These are phyloP conservation scores for Metschnikowia lachancei DNA, from an alignment of 805 yeast genomes.

Conservation along the genomic window DNA sequence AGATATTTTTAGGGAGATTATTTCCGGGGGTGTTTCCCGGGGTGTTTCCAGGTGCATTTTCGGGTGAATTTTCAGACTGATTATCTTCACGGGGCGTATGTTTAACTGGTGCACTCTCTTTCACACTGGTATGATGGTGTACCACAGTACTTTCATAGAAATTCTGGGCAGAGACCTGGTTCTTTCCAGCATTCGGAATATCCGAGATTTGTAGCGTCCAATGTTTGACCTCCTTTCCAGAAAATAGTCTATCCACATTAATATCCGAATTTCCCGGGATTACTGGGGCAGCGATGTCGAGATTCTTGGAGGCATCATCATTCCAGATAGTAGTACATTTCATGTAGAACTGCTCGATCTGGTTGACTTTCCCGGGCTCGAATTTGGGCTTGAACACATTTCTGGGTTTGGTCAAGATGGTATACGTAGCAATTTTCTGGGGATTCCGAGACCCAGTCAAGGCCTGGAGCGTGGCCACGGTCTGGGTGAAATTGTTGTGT, in stretches of 20 bases:
- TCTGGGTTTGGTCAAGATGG: constrained; percentile 49
- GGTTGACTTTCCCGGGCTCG: constrained; percentile 55
- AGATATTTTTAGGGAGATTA: too few relatives aligned
- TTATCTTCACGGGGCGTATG: neutral
- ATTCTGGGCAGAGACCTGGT: constrained; percentile 60
- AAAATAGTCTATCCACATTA: constrained; percentile 32
- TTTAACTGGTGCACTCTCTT: neutral
- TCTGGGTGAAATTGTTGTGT: constrained; percentile 39
- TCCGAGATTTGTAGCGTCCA: constrained; percentile 71
- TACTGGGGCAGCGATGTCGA: constrained; percentile 30
- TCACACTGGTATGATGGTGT: constrained; percentile 42
- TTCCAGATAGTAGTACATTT: constrained; percentile 50
- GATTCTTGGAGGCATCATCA: constrained; percentile 21
- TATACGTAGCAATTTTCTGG: constrained; percentile 45
- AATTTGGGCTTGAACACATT: constrained; percentile 52
- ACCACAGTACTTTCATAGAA: constrained; percentile 59
- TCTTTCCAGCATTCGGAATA: constrained; percentile 72
- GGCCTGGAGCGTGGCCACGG: constrained; percentile 49
- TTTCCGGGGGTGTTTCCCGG: too few relatives aligned
- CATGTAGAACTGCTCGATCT: constrained; percentile 54
- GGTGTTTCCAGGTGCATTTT: too few relatives aligned
- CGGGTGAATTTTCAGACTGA: too few relatives aligned
- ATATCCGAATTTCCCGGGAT: constrained; percentile 21
- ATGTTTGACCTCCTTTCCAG: constrained; percentile 25
- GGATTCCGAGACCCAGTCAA: constrained; percentile 50